Conservation (phyloP, 169 alveolate species). For the Cryptosporidium xiaoi region DNA sequence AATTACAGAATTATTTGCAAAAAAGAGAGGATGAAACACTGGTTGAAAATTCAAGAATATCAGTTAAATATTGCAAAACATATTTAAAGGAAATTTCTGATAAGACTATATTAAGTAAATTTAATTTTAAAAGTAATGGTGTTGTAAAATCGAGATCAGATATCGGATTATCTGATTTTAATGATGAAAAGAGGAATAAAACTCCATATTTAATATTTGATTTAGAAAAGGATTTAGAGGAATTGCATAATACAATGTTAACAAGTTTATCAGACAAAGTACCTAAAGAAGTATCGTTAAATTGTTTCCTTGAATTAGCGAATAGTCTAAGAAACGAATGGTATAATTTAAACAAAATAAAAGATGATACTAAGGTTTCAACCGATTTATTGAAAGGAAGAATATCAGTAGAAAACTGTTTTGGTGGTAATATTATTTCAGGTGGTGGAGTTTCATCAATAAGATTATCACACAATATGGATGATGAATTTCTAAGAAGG, state of each 20-base stretch:
- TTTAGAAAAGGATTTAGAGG: constrained; percentile 58
- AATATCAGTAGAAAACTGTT: constrained; percentile 53
- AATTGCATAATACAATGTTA: constrained; percentile 19
- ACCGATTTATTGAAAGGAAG: not conserved
- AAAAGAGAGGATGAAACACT: constrained; percentile 18
- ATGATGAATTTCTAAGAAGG: constrained; percentile 24
- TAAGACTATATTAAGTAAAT: constrained; percentile 17
- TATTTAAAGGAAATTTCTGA: constrained; percentile 58
- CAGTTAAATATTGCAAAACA: constrained; percentile 42
- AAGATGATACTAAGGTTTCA: not conserved
- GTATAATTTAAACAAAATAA: constrained; percentile 13
- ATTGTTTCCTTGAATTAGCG: constrained; percentile 58
- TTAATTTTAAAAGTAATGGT: not conserved
- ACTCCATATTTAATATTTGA: constrained; percentile 16
- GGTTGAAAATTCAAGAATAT: constrained; percentile 18
- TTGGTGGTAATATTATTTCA: not conserved
- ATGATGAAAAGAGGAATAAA: not conserved
- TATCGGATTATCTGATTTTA: not conserved
- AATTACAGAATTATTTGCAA: constrained; percentile 12
- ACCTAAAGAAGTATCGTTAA: constrained; percentile 40
- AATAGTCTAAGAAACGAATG: constrained; percentile 56
- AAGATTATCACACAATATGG: not conserved
- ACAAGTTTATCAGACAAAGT: constrained; percentile 29
- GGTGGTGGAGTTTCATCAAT: no score
- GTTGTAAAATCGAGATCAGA: not conserved